Conservation (phyloP, 345 rosid species). For the Noccaea caerulescens region DNA sequence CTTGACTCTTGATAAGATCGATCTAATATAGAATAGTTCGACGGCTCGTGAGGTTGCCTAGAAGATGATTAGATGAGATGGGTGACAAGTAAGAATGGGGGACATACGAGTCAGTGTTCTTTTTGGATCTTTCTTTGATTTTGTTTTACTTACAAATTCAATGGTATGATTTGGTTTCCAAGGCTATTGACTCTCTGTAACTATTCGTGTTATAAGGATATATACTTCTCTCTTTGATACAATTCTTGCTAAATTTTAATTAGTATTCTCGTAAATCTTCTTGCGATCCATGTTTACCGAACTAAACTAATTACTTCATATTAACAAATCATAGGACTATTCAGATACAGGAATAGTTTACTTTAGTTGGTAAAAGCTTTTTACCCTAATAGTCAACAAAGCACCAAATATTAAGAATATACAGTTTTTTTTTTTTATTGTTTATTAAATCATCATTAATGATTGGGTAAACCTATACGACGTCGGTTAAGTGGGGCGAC, state of each 20-base stretch:
- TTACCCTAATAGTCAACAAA: too few species aligned
- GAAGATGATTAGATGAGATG: slow-evolving; percentile 34
- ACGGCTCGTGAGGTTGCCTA: slow-evolving; percentile 44
- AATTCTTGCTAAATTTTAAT: too few species aligned
- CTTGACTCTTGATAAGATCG: slow-evolving; percentile 4
- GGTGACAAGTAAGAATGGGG: slow-evolving; percentile 43
- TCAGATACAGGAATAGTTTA: too few species aligned
- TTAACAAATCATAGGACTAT: too few species aligned
- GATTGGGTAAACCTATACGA: not conserved
- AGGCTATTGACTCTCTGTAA: not conserved
- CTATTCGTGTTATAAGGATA: not conserved
- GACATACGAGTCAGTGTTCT: slow-evolving; percentile 40
- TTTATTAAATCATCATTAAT: not conserved
- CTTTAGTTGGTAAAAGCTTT: too few species aligned
- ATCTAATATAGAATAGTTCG: slow-evolving; percentile 7
- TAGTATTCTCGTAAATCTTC: too few species aligned
- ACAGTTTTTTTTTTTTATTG: too few species aligned
- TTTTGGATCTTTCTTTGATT: slow-evolving; percentile 31
- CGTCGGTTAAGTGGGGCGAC: slow-evolving; percentile 37
- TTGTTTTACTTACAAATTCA: slow-evolving; percentile 8
- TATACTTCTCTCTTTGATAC: not conserved
- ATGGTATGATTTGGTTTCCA: not conserved
- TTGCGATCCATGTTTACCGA: too few species aligned
- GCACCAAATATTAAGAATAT: too few species aligned
- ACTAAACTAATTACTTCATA: too few species aligned